Conservation (phyloP, 2,329 filamentous ascomycete genomes). For the Diplodia sapinea region DNA sequence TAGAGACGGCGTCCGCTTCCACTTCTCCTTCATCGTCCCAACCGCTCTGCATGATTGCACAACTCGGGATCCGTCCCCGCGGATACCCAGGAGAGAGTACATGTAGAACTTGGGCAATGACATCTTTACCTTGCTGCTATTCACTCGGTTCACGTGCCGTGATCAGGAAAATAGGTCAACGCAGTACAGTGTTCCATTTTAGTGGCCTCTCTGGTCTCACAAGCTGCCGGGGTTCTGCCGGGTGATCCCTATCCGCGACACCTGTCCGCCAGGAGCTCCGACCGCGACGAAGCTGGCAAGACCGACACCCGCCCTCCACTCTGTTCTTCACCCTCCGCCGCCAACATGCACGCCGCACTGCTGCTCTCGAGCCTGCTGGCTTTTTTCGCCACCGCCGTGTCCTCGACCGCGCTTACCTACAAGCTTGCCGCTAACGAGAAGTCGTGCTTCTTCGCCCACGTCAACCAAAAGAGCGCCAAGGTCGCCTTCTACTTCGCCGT, state of each 20-base stretch:
- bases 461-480: slow-evolving; percentile 81
- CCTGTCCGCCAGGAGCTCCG: slow-evolving; percentile 29
- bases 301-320: slow-evolving; percentile 2
- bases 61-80: background rate
- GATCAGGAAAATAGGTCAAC: too few species aligned
- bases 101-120: slow-evolving; percentile 26
- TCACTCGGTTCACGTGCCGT: too few species aligned
- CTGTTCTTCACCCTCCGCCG: slow-evolving; percentile 8
- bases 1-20: slow-evolving; percentile 27
- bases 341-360: slow-evolving; percentile 45
- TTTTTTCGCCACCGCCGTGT: slow-evolving; percentile 71
- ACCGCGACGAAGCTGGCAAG: slow-evolving; percentile 25
- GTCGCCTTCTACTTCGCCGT: slow-evolving; percentile 99
- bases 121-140: slow-evolving; percentile 13
- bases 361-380: slow-evolving; percentile 64
- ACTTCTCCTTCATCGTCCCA: slow-evolving; percentile 1
- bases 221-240: background rate
- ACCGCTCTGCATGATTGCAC: slow-evolving; percentile 7
- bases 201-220: background rate
- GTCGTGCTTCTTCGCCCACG: slow-evolving; percentile 89
- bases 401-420: slow-evolving; percentile 93
- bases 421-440: slow-evolving; percentile 88
- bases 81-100: slow-evolving; percentile 9
- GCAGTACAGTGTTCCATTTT: background rate
- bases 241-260: slow-evolving; percentile 23